A percentile compares a stretch with the other conserved stretches of the same genome.
phyloP scores from a whole-genome alignment of 768 basidiomycete species.

The Suillus luteus region DNA sequence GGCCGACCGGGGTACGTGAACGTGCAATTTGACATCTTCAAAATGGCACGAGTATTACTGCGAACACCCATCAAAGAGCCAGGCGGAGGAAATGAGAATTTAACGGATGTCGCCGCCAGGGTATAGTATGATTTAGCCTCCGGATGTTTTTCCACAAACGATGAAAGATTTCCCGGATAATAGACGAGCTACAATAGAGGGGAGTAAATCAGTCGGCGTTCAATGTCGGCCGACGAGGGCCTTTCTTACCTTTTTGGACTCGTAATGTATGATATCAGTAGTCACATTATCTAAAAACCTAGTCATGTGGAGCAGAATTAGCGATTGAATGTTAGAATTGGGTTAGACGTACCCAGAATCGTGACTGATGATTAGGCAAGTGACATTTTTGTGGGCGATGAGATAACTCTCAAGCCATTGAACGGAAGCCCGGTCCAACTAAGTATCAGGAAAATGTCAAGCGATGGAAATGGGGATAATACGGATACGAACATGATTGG shows the following conservation, averaged over 20 bases:
- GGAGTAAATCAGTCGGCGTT: constrained; percentile 21
- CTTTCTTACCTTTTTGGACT: constrained; percentile 74
- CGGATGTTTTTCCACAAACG: constrained; percentile 87
- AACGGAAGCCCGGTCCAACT: constrained; percentile 85
- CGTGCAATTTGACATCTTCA: constrained; percentile 89
- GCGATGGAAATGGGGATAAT: constrained; percentile 20
- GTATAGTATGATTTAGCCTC: constrained; percentile 98
- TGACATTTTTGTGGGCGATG: constrained; percentile 76
- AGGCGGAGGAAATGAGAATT: constrained; percentile 94
- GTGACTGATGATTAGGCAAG: constrained; percentile 93
- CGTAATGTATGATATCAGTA: constrained; percentile 97
- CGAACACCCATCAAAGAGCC: constrained; percentile 97
- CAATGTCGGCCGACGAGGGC: constrained; percentile 18
- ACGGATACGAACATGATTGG: constrained; percentile 73
- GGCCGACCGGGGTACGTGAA: constrained; percentile 90
- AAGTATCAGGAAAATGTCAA: constrained; percentile 18
- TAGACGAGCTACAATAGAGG: constrained; percentile 68
- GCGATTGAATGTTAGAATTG: constrained; percentile 8
- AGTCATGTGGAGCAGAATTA: constrained; percentile 15
- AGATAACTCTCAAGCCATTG: constrained; percentile 92
- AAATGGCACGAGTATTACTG: constrained; percentile 92
- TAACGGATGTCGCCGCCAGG: constrained; percentile 88
- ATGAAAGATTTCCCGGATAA: constrained; percentile 89
- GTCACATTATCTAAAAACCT: constrained; percentile 95
- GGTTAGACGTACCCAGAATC: constrained; percentile 72